These are phyloP conservation scores for Dimargaris cristalligena DNA, from an alignment of 192 early-diverging fungal genomes.

Conservation along the genomic window DNA sequence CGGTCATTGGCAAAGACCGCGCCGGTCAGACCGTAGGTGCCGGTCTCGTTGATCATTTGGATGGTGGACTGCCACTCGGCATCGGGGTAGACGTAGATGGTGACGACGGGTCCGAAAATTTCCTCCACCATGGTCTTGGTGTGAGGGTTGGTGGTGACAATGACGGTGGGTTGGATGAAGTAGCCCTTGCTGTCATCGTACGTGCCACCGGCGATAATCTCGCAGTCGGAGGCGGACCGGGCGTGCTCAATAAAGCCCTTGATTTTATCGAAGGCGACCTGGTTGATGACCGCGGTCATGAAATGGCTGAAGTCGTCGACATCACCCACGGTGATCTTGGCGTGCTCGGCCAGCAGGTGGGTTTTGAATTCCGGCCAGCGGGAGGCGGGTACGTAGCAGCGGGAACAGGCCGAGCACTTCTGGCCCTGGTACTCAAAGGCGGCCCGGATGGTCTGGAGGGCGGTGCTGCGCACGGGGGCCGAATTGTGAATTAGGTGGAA, in stretches of 20 bases:
- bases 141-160: conserved; percentile 67
- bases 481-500: conserved; percentile 80
- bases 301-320: conserved; percentile 81
- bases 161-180: conserved; percentile 81
- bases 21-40: conserved; percentile 78
- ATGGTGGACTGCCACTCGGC: conserved; percentile 58
- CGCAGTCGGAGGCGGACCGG: conserved; percentile 41
- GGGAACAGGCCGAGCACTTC: conserved; percentile 94
- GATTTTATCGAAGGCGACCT: conserved; percentile 84
- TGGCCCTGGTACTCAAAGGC: conserved; percentile 97
- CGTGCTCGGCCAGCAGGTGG: conserved; percentile 42
- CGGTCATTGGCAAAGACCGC: conserved; percentile 84
- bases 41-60: conserved; percentile 58
- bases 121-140: conserved; percentile 82
- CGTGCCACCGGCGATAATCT: conserved; percentile 82
- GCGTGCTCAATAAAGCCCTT: conserved; percentile 77
- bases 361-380: conserved; percentile 59
- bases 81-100: conserved; percentile 77
- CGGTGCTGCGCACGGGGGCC: conserved; percentile 60
- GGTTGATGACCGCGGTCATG: conserved; percentile 79
- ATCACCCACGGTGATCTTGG: conserved; percentile 67
- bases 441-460: conserved; percentile 75
- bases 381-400: conserved; percentile 74
- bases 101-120: conserved; percentile 94
- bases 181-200: conserved; percentile 77